phyloP scores from a whole-genome alignment of 257 asterid species.

The Coffea eugenioides region DNA sequence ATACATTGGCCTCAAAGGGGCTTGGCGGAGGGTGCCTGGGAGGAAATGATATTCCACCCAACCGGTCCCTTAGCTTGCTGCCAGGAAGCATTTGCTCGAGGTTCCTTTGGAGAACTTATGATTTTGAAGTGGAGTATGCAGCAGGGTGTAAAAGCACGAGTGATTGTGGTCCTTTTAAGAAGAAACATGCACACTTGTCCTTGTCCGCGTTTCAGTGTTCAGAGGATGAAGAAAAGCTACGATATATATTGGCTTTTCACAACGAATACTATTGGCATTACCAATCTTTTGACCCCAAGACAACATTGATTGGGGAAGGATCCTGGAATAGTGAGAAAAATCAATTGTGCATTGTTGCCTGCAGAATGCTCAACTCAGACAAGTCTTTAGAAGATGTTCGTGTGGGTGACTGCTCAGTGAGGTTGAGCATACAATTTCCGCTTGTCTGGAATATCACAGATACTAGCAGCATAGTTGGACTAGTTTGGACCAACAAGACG shows the following conservation, averaged over 20 bases:
- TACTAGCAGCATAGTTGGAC: conserved; percentile 34
- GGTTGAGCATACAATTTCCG: conserved; percentile 54
- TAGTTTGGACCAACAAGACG: conserved; percentile 50
- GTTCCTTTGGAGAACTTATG: neutral
- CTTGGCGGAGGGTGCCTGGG: conserved; percentile 10
- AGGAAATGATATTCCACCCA: conserved; percentile 13
- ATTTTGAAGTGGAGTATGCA: conserved; percentile 40
- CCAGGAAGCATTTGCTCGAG: conserved; percentile 29
- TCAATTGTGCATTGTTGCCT: conserved; percentile 45
- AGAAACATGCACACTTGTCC: conserved; percentile 25
- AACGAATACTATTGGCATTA: neutral
- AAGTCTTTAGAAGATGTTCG: conserved; percentile 13
- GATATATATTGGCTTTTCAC: conserved; percentile 33
- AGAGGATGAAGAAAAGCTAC: conserved; percentile 27
- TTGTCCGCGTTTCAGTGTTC: conserved; percentile 47
- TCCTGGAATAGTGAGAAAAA: conserved; percentile 50
- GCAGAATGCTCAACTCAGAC: conserved; percentile 35
- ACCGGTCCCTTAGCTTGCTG: conserved; percentile 27
- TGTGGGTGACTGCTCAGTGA: conserved; percentile 51
- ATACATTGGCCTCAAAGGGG: conserved; percentile 31
- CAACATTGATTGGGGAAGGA: conserved; percentile 56
- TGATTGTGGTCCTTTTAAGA: conserved; percentile 33
- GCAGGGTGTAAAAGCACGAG: conserved; percentile 24
- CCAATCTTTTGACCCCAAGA: conserved; percentile 19
- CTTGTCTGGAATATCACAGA: conserved; percentile 38